Evolutionary conservation across 1,139 yeast genomes (phyloP).

Genomic region (Geotrichum candidum): DNA sequence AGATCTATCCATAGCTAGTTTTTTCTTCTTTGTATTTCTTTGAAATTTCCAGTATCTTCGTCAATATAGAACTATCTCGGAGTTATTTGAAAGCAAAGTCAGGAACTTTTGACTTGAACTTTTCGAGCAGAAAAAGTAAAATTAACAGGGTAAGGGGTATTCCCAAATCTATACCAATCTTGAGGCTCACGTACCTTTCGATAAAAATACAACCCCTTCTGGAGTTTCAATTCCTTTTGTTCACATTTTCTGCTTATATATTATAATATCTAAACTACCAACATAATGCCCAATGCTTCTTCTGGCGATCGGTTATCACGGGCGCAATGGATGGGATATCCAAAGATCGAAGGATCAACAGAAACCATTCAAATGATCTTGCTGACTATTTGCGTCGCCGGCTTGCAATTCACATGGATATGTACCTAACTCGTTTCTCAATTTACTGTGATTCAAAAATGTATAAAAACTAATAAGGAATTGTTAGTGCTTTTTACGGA

Average conservation of each 20-base stretch:
- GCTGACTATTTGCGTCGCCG: conserved; percentile 35
- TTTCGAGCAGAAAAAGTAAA: neutral
- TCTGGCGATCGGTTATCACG: neutral
- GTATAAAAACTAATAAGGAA: neutral
- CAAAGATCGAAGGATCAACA: conserved; percentile 30
- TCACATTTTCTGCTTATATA: no score
- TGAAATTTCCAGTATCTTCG: neutral
- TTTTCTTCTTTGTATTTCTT: neutral
- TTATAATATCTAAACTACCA: neutral
- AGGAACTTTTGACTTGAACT: neutral
- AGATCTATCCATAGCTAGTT: conserved; percentile 14
- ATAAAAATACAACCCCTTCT: no score
- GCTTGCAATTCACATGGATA: conserved; percentile 40
- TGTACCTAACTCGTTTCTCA: conserved; percentile 15
- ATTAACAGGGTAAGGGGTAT: neutral
- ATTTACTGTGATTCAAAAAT: neutral
- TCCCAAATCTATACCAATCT: no score
- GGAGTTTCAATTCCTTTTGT: no score
- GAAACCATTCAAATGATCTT: conserved; percentile 31
- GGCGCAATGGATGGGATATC: conserved; percentile 31
- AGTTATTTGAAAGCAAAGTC: neutral
- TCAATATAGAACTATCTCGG: neutral
- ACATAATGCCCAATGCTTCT: neutral
- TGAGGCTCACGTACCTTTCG: no score
- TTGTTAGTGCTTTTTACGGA: conserved; percentile 25